Percentiles rank a stretch among this genome's conserved stretches.
Evolutionary conservation across 495 filamentous ascomycete species (phyloP).

Genomic region (Articulospora tetracladia): DNA sequence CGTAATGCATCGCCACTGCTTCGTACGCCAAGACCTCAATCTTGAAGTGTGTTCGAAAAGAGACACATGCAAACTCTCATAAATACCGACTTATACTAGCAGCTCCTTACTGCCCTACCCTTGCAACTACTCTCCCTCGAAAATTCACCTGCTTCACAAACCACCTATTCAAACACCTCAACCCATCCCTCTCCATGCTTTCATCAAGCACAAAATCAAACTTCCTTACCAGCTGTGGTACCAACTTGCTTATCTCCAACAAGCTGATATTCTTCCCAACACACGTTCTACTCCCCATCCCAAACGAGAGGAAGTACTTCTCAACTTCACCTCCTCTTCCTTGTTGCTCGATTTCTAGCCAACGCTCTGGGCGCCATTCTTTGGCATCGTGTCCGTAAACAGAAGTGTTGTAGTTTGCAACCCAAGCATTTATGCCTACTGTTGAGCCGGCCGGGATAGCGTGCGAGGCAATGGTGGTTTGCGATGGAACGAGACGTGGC

Average conservation of each 20-base stretch:
- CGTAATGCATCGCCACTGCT: no score
- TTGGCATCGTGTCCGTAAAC: conserved; percentile 43
- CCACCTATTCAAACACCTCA: conserved; percentile 26
- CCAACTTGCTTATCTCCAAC: conserved; percentile 64
- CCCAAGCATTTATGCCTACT: conserved; percentile 53
- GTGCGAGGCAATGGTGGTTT: conserved; percentile 44
- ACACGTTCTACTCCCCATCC: conserved; percentile 57
- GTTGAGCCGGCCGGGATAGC: conserved; percentile 49
- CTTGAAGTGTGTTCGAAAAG: no score
- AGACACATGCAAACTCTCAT: no score
- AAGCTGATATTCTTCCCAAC: conserved; percentile 62
- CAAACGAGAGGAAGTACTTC: conserved; percentile 43
- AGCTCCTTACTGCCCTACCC: neutral
- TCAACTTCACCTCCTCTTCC: conserved; percentile 28
- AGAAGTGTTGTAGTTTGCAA: conserved; percentile 41
- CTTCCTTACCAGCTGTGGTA: conserved; percentile 53
- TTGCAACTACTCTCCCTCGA: conserved; percentile 9
- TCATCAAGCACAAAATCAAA: conserved; percentile 41
- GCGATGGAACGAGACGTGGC: conserved; percentile 53
- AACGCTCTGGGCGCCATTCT: conserved; percentile 43
- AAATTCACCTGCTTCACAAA: conserved; percentile 24
- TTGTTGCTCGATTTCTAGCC: conserved; percentile 37
- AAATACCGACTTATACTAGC: no score
- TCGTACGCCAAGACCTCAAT: no score
- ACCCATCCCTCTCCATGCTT: conserved; percentile 17